Base-by-base conservation (phyloP, 1,284 basidiomycete genomes). In the Fomitopsis betulina region DNA sequence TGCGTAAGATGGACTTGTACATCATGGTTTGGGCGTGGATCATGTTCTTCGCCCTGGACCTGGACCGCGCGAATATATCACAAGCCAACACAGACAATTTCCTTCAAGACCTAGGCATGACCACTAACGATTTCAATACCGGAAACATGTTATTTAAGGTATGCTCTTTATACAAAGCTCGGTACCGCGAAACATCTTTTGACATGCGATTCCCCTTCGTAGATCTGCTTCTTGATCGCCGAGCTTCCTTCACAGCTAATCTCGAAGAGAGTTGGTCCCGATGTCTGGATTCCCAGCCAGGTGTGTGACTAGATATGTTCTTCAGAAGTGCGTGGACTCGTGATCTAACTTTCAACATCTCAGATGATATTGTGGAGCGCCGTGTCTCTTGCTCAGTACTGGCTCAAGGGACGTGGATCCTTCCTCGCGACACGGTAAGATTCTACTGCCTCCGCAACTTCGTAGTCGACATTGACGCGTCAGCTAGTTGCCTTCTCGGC, bases 201-300 rank as follows among this genome's bases (percentile, higher is more conserved):
- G 37, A 45, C 25, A 23, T 21, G 2, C 3, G 12, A 12, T 7
- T 75, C 87, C 2, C 83, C 3, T 12, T 15, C 80, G 62, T 76
- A 81, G 53, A 60, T 87, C 1, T 72, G 81, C 40, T 89, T 89
- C 70, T 71, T 89, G 37, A 73, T 69, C 38, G 84, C 85, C 5
- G 86, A 87, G 65, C 70, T 89, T 30, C 87, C 88, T n/a, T 88
- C 86, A 1, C 87, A 89, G 63, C 73, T 91, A 15, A 71, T 91
- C 43, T 88, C 86, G 3, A 91, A 90, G 70, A 76, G 83, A 19
- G 78, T 87, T 42, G 87, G 87, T 3, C 84, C 86, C 1, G 87
- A 89, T 68, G 76, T 82, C 27, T 90, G 86, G 86, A 85, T 89
- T 63, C 87, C 88, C 1, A 81, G 74, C 25, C 86, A 88, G 70